phyloP scores from a whole-genome alignment of 345 rosid genomes.

The Bretschneidera sinensis region DNA sequence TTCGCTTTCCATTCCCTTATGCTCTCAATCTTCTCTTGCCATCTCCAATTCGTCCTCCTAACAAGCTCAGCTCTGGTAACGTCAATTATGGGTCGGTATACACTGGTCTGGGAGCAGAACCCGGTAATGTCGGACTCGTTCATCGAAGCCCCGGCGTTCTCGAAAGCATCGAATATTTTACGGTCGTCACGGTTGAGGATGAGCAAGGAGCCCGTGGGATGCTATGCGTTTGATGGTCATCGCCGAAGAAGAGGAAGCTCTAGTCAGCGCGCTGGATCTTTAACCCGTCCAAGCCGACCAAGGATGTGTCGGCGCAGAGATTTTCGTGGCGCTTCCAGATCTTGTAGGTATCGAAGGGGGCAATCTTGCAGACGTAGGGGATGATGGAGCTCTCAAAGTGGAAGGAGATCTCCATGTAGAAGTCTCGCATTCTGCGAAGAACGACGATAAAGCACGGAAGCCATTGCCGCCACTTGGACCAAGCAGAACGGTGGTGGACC shows the following conservation, averaged over 20 bases:
- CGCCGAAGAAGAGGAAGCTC: conserved; percentile 83
- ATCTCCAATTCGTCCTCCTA: conserved; percentile 69
- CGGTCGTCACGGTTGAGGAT: conserved; percentile 67
- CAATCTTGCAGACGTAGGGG: conserved; percentile 79
- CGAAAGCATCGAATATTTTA: conserved; percentile 71
- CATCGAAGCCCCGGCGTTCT: conserved; percentile 64
- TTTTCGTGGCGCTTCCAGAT: conserved; percentile 94
- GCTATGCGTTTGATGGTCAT: conserved; percentile 52
- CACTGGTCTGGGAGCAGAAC: conserved; percentile 64
- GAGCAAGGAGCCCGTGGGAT: conserved; percentile 59
- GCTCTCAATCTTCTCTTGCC: conserved; percentile 69
- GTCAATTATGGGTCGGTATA: conserved; percentile 91
- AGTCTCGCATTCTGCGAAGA: conserved; percentile 80
- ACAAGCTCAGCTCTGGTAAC: conserved; percentile 84
- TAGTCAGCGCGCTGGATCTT: conserved; percentile 85
- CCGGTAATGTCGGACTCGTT: conserved; percentile 54
- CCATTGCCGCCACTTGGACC: conserved; percentile 91
- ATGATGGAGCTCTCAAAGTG: conserved; percentile 92
- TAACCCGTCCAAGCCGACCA: conserved; percentile 86
- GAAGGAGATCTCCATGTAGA: conserved; percentile 90
- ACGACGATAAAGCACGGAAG: conserved; percentile 67
- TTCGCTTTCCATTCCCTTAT: conserved; percentile 82
- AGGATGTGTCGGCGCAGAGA: conserved; percentile 76
- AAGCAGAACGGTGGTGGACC: conserved; percentile 58
- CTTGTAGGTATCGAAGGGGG: conserved; percentile 90